phyloP scores from a whole-genome alignment of 2,329 filamentous ascomycete species.

The Cryphonectria radicalis region DNA sequence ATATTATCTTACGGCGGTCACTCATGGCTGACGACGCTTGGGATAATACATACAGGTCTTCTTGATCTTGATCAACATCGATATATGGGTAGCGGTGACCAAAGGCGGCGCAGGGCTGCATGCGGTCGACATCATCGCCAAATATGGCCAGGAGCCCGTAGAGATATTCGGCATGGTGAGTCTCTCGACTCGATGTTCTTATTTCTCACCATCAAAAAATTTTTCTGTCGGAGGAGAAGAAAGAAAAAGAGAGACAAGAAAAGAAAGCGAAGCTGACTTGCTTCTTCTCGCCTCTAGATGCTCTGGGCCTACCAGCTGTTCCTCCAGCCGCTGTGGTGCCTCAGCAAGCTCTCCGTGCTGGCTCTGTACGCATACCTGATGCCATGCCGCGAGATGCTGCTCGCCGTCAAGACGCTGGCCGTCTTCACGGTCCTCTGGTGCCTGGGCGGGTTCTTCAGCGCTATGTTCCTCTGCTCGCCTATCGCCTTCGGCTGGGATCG shows the following conservation, averaged over 20 bases:
- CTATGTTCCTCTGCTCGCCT: not conserved
- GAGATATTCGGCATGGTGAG: not conserved
- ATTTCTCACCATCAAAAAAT: not conserved
- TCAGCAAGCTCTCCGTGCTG: conserved; percentile 3
- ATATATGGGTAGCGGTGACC: not conserved
- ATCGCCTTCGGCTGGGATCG: not conserved
- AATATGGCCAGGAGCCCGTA: not conserved
- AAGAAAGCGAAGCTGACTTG: not conserved
- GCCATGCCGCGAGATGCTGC: not conserved
- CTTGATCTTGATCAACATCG: not conserved
- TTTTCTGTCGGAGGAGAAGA: not conserved
- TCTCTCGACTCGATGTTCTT: not conserved
- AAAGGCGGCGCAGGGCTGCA: conserved; percentile 6
- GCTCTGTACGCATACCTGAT: not conserved
- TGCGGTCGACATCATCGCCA: not conserved
- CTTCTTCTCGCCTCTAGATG: not conserved
- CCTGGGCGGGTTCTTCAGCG: not conserved
- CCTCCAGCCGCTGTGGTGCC: not conserved
- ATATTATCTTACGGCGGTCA: not conserved
- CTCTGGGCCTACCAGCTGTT: not conserved
- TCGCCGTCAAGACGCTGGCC: not conserved
- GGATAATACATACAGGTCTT: not conserved
- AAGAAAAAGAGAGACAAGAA: not conserved
- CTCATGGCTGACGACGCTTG: not conserved
- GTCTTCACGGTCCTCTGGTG: not conserved